phyloP scores from a whole-genome alignment of 177 flowering plant species.

The Telopea speciosissima region DNA sequence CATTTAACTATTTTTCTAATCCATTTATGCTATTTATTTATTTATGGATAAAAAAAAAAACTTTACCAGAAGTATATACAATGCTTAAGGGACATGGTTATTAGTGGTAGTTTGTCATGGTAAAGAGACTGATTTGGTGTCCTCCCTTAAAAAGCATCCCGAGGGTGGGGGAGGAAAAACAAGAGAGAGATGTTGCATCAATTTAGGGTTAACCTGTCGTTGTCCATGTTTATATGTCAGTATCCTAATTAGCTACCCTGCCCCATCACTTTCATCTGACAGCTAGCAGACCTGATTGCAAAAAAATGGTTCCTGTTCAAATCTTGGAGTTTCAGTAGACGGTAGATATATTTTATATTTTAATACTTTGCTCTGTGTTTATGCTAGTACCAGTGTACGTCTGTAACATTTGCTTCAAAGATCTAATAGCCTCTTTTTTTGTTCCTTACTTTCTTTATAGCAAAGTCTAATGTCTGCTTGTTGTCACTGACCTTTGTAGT shows the following conservation, averaged over 20 bases:
- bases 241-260: background rate
- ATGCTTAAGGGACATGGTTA: too few relatives aligned
- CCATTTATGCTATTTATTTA: background rate
- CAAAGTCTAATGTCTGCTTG: background rate
- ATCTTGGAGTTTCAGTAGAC: background rate
- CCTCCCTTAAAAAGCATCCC: too few relatives aligned
- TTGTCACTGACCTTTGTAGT: conserved; percentile 5
- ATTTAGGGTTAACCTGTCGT: too few relatives aligned
- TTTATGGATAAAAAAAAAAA: too few relatives aligned
- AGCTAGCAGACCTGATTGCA: background rate
- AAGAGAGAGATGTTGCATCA: too few relatives aligned
- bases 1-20: too few relatives aligned
- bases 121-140: too few relatives aligned
- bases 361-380: background rate
- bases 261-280: background rate
- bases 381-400: background rate
- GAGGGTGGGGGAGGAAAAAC: too few relatives aligned
- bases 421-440: background rate
- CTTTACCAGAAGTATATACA: too few relatives aligned
- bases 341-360: background rate
- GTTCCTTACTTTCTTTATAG: too few relatives aligned
- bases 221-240: background rate
- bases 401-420: background rate
- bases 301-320: background rate
- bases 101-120: too few relatives aligned